Conservation (phyloP, 306 rosid species). For the Cucurbita argyrosperma region DNA sequence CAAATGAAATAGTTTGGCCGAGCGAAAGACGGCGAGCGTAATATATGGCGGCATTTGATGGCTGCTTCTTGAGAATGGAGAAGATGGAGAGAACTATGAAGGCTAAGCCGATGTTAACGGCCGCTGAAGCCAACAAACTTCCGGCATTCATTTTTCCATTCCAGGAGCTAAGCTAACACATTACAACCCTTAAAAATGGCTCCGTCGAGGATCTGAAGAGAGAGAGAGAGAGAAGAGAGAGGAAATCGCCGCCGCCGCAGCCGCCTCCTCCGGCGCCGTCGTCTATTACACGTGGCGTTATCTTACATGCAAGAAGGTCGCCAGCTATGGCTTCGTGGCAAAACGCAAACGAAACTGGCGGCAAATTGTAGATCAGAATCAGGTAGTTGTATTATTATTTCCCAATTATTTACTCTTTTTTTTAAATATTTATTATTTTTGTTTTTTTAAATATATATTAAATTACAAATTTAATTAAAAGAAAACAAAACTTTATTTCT, state of each 20-base stretch:
- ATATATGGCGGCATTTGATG: slow-evolving; percentile 49
- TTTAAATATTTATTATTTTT: too few relatives aligned
- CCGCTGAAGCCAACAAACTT: slow-evolving; percentile 67
- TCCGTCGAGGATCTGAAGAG: background rate
- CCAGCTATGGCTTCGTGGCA: background rate
- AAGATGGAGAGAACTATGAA: slow-evolving; percentile 52
- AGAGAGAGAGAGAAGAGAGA: background rate
- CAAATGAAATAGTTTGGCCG: slow-evolving; percentile 11
- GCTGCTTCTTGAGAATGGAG: slow-evolving; percentile 69
- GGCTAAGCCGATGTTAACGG: slow-evolving; percentile 68
- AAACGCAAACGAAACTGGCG: background rate
- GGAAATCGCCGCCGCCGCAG: background rate
- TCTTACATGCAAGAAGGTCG: background rate
- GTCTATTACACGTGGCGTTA: slow-evolving; percentile 1
- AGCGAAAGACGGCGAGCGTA: slow-evolving; percentile 51
- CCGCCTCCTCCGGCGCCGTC: background rate
- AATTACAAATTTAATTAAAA: too few relatives aligned
- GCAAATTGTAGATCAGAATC: background rate
- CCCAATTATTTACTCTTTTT: too few relatives aligned
- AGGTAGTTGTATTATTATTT: background rate
- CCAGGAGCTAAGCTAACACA: background rate
- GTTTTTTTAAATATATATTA: too few relatives aligned
- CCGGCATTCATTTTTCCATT: slow-evolving; percentile 34
- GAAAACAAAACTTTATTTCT: too few relatives aligned
- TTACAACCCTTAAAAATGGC: background rate